Evolutionary conservation across 148 eudicot species (phyloP).

Genomic region (Rhododendron vialii): DNA sequence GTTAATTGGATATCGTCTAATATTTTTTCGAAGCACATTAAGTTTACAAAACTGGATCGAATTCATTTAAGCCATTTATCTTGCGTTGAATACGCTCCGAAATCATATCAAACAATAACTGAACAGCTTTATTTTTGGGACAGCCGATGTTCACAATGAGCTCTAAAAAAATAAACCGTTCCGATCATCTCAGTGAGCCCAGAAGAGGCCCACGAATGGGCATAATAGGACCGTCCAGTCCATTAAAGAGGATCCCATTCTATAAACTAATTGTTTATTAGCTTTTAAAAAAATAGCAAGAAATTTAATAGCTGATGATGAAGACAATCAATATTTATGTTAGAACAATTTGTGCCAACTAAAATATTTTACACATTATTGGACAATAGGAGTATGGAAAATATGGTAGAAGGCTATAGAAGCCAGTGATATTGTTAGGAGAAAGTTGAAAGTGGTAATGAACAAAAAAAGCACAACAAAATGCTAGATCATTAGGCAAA

Average conservation of each 20-base stretch:
- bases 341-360: neutral
- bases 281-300: neutral
- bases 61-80: neutral
- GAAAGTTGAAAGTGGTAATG: neutral
- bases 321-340: neutral
- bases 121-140: neutral
- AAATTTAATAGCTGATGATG: neutral
- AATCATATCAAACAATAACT: too few relatives aligned
- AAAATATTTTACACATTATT: neutral
- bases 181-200: neutral
- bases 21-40: neutral
- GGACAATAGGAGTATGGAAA: neutral
- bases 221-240: neutral
- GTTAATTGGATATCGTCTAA: neutral
- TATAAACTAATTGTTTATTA: neutral
- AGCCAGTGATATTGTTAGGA: neutral
- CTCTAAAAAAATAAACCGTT: neutral
- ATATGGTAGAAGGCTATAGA: neutral
- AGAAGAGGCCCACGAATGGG: neutral
- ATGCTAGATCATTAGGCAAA: neutral
- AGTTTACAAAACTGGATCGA: neutral
- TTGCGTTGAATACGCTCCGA: neutral
- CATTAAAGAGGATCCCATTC: neutral
- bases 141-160: neutral
- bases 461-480: neutral